Percentiles rank a stretch among this genome's conserved stretches.
Conservation (phyloP, 2,329 filamentous ascomycete species). For the Talaromyces funiculosus region DNA sequence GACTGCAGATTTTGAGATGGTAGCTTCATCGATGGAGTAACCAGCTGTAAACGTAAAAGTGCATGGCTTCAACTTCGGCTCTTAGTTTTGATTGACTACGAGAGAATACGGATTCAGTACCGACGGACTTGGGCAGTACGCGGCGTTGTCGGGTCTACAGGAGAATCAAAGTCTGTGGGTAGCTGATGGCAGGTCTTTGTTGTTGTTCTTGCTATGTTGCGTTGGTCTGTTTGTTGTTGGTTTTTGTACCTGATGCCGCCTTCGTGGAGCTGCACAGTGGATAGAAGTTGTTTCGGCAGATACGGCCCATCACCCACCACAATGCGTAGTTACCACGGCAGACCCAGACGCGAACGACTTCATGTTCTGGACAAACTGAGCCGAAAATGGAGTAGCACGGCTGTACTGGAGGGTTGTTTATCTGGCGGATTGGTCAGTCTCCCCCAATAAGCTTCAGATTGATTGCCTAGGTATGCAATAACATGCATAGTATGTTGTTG, state of each 20-base stretch:
- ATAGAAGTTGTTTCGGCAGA: slow-evolving; percentile 6
- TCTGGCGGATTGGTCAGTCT: not conserved
- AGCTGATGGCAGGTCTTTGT: not conserved
- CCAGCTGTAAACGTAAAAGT: not conserved
- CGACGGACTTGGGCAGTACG: not conserved
- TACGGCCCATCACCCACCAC: not conserved
- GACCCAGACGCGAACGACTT: slow-evolving; percentile 1
- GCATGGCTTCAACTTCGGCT: not conserved
- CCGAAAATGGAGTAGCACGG: not conserved
- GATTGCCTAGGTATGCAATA: not conserved
- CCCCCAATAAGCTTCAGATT: slow-evolving; percentile 6
- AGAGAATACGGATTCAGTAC: not conserved
- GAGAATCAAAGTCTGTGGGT: not conserved
- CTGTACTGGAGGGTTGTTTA: not conserved
- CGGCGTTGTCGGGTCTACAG: not conserved
- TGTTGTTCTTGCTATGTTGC: not conserved
- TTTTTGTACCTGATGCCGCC: not conserved
- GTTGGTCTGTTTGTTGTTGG: not conserved
- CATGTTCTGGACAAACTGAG: not conserved
- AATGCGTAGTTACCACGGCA: not conserved
- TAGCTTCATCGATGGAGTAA: not conserved
- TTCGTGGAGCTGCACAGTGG: not conserved
- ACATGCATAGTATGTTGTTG: not conserved
- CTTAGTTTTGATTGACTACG: not conserved
- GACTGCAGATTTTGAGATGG: not conserved